phyloP scores from a whole-genome alignment of 1,284 basidiomycete genomes.

The Austropuccinia psidii region DNA sequence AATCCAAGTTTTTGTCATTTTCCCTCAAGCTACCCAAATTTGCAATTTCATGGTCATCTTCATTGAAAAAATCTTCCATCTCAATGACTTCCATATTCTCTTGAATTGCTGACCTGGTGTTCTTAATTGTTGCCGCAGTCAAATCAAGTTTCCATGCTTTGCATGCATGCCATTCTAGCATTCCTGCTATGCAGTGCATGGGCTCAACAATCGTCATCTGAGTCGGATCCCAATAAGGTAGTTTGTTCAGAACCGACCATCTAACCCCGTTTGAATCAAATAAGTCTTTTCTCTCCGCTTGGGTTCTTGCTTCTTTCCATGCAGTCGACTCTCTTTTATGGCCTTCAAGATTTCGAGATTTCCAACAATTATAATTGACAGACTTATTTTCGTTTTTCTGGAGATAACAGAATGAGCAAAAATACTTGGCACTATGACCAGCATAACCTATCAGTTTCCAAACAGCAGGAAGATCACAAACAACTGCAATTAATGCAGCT shows the following conservation, averaged over 20 bases:
- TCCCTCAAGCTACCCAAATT: neutral
- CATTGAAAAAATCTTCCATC: conserved; percentile 12
- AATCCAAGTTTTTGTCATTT: neutral
- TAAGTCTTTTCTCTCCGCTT: neutral
- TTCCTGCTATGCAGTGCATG: conserved; percentile 24
- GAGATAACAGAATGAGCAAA: conserved; percentile 30
- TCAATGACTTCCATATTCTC: neutral
- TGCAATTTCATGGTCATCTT: conserved; percentile 20
- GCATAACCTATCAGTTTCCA: conserved; percentile 22
- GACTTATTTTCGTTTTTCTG: neutral
- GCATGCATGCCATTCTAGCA: conserved; percentile 13
- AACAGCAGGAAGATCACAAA: conserved; percentile 21
- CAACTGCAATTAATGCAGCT: conserved; percentile 22
- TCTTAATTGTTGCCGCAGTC: neutral
- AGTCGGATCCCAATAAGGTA: conserved; percentile 24
- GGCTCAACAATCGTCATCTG: conserved; percentile 27
- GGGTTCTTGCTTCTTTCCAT: conserved; percentile 17
- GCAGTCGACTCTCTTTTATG: conserved; percentile 10
- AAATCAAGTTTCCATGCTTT: conserved; percentile 8
- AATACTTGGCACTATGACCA: conserved; percentile 16
- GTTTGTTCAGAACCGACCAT: conserved; percentile 22
- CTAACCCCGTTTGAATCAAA: conserved; percentile 1
- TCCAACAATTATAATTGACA: neutral
- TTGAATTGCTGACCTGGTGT: neutral
- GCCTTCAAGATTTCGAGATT: neutral